Base-by-base conservation (phyloP, 78 protist genomes). In the Speleostelium caveatum region DNA sequence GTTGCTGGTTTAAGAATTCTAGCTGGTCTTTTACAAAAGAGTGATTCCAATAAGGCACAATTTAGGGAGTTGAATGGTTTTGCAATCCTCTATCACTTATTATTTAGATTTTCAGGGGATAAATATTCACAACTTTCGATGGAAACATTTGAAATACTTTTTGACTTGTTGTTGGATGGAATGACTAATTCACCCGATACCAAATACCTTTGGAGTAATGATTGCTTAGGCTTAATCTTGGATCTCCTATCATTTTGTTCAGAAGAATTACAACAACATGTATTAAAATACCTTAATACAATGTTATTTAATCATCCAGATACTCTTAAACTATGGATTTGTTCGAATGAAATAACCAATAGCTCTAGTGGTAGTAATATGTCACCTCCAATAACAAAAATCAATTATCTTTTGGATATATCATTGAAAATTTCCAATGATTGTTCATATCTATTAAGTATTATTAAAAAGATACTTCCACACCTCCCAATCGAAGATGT, bases 21-120 rank as follows among this genome's bases (percentile, higher is more conserved):
- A 12, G 75, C 91, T 14, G 91, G 91, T n/a, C 49, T 83, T 1
- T 59, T 83, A 3, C 75, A 83, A n/a, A 83, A 83, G 72, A 69
- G 79, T 83, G 91, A 83, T 16, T 69, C 91, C 0, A 83, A 83
- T 32, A 83, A 83, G 36, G 72, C 73, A 45, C 91, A 83, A 24
- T 83, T 83, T 65, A 73, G 91, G 56, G 91, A 83, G n/a, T n/a
- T 83, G 32, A 69, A 60, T 83, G 91, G 91, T 4, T 83, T 83
- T 60, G 79, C 80, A 19, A 83, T 83, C 32, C 61, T 83, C 53
- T 83, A 83, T 42, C 63, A 83, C 53, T 63, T 83, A 4, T 58
- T 83, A 17, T 38, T 65, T 28, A 35, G 88, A 55, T 83, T 83
- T 53, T 38, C 75, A 4, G 22, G 75, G 6, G 35, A 51, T 28